phyloP scores from a whole-genome alignment of 2,329 filamentous ascomycete genomes.

The Penicillium sp. region DNA sequence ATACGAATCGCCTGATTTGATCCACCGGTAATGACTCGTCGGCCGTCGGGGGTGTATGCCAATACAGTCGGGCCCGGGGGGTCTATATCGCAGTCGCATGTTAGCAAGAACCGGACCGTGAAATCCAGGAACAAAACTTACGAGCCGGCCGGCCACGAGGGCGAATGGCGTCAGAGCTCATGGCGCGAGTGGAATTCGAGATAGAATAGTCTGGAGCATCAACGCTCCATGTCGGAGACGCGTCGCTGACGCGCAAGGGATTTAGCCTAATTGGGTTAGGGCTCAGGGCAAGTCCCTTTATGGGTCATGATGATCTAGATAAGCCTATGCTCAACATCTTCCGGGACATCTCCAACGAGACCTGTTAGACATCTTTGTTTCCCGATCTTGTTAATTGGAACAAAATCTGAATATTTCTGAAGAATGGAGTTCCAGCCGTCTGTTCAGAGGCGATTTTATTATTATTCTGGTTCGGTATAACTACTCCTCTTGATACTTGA shows the following conservation, averaged over 20 bases:
- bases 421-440: too few species aligned
- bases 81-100: slow-evolving; percentile 48
- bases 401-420: too few species aligned
- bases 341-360: too few species aligned
- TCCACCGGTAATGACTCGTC: slow-evolving; percentile 83
- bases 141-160: slow-evolving; percentile 48
- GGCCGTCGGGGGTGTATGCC: slow-evolving; percentile 84
- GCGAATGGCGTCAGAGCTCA: slow-evolving; percentile 38
- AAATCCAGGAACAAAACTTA: slow-evolving; percentile 32
- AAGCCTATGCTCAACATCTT: too few species aligned
- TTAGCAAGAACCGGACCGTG: slow-evolving; percentile 8
- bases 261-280: slow-evolving; percentile 32
- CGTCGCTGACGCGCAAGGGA: slow-evolving; percentile 26
- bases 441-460: too few species aligned
- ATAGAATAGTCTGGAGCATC: slow-evolving; percentile 12
- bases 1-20: slow-evolving; percentile 91
- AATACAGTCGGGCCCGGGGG: slow-evolving; percentile 83
- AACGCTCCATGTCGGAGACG: slow-evolving; percentile 19
- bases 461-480: too few species aligned
- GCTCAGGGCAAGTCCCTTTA: slow-evolving; percentile 25
- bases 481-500: neutral
- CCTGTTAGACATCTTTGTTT: too few species aligned
- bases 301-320: too few species aligned
- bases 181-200: slow-evolving; percentile 13
- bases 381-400: too few species aligned